Percentiles rank a stretch among this genome's conserved stretches.
phyloP scores from a whole-genome alignment of 73 alveolate genomes.

The Paramecium sonneborni region DNA sequence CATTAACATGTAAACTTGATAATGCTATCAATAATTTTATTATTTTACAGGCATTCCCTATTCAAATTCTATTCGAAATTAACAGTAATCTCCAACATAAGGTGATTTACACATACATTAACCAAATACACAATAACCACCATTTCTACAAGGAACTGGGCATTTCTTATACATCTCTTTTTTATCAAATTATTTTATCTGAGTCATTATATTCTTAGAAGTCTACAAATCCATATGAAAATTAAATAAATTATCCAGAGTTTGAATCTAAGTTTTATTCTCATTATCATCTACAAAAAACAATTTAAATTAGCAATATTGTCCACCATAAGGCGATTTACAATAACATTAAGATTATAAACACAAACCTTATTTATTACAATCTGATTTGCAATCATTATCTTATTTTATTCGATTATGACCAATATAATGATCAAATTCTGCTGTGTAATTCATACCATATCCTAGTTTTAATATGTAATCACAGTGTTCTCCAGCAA shows the following conservation, averaged over 20 bases:
- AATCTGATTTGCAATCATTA: slow-evolving; percentile 38
- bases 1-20: slow-evolving; percentile 2
- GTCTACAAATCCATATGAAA: not conserved
- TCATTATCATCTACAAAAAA: not conserved
- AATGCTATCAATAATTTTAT: slow-evolving; percentile 16
- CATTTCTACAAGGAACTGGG: slow-evolving; percentile 55
- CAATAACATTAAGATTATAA: not conserved
- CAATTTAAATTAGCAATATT: slow-evolving; percentile 37
- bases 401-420: not conserved
- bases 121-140: slow-evolving; percentile 52
- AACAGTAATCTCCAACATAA: slow-evolving; percentile 44
- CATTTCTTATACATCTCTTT: slow-evolving; percentile 19
- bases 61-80: slow-evolving; percentile 11
- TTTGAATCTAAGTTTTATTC: not conserved
- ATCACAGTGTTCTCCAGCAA: slow-evolving; percentile 49
- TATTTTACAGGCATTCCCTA: slow-evolving; percentile 15
- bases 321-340: slow-evolving; percentile 46
- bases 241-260: not conserved
- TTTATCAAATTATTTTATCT: slow-evolving; percentile 2
- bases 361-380: slow-evolving; percentile 23
- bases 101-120: slow-evolving; percentile 52
- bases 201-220: not conserved
- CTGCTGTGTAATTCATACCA: slow-evolving; percentile 15
- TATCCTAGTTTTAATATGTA: not conserved
- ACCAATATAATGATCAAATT: not conserved